Percentiles rank a stretch among this genome's conserved stretches.
These are phyloP conservation scores for Gastroboletus turbinatus DNA, from an alignment of 1,284 basidiomycete species.

Conservation along the genomic window DNA sequence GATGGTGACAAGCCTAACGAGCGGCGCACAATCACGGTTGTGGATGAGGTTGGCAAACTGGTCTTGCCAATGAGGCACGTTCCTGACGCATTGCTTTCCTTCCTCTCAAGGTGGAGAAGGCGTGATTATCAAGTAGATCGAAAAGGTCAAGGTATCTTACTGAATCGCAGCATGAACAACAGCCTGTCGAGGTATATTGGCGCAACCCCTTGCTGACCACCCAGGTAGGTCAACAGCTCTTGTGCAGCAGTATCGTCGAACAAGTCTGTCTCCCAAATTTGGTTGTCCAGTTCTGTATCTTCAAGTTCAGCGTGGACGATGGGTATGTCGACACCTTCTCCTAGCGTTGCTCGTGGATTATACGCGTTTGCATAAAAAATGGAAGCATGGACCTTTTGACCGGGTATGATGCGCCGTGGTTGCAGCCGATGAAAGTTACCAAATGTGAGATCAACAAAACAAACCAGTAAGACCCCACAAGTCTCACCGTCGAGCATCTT, in stretches of 20 bases:
- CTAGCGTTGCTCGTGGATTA: conserved; percentile 24
- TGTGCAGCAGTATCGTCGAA: conserved; percentile 26
- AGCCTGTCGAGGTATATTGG: conserved; percentile 28
- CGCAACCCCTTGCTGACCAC: conserved; percentile 10
- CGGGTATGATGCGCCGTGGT: conserved; percentile 30
- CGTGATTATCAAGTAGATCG: background rate
- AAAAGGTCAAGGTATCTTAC: conserved; percentile 6
- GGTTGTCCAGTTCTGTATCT: background rate
- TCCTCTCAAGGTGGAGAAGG: conserved; percentile 13
- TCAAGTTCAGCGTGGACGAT: conserved; percentile 7
- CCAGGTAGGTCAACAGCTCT: conserved; percentile 15
- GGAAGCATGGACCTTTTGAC: conserved; percentile 33
- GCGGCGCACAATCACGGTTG: background rate
- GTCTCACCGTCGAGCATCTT: conserved; percentile 19
- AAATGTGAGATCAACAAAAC: background rate
- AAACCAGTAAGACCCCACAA: background rate
- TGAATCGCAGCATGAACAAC: conserved; percentile 31
- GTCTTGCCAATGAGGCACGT: conserved; percentile 9
- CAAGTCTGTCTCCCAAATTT: conserved; percentile 27
- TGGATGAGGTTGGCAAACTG: conserved; percentile 13
- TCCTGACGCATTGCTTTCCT: conserved; percentile 22
- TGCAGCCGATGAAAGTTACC: conserved; percentile 21
- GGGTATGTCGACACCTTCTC: conserved; percentile 30
- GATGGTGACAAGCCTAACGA: conserved; percentile 23
- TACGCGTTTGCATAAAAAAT: conserved; percentile 29